A percentile compares a stretch with the other conserved stretches of the same genome.
Evolutionary conservation across 2,329 filamentous ascomycete genomes (phyloP).

Genomic region (Phoma sp.): DNA sequence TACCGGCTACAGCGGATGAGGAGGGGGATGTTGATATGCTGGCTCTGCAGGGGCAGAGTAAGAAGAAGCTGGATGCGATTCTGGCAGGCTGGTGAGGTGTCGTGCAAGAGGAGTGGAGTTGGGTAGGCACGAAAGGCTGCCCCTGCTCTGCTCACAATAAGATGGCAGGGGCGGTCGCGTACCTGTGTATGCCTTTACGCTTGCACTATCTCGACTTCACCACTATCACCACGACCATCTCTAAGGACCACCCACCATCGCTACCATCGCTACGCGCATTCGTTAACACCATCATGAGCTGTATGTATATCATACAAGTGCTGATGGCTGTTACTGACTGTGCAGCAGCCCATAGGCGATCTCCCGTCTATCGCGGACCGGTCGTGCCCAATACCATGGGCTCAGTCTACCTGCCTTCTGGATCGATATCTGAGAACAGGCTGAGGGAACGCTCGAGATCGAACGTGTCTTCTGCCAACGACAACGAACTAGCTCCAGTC

Average conservation of each 20-base stretch:
- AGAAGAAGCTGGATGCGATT: conserved; percentile 35
- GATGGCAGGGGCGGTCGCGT: neutral
- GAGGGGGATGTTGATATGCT: conserved; percentile 34
- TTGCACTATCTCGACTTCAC: neutral
- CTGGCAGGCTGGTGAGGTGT: conserved; percentile 32
- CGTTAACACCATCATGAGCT: neutral
- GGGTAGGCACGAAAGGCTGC: neutral
- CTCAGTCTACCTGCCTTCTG: neutral
- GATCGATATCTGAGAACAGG: neutral
- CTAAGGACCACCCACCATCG: neutral
- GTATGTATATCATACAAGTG: neutral
- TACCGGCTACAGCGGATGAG: conserved; percentile 36
- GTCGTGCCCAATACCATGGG: neutral
- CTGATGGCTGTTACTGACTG: neutral
- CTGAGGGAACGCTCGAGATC: neutral
- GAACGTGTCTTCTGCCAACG: neutral
- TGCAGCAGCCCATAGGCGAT: neutral
- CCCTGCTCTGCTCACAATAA: neutral
- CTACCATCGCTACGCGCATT: neutral
- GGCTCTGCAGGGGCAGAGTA: conserved; percentile 24
- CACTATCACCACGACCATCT: neutral
- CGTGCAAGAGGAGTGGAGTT: neutral
- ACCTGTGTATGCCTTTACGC: neutral
- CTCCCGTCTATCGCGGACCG: neutral
- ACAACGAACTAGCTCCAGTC: too few relatives aligned